Percentiles rank a stretch among this genome's conserved stretches.
Conservation (phyloP, 73 alveolate genomes). For the Tetrahymena borealis region DNA sequence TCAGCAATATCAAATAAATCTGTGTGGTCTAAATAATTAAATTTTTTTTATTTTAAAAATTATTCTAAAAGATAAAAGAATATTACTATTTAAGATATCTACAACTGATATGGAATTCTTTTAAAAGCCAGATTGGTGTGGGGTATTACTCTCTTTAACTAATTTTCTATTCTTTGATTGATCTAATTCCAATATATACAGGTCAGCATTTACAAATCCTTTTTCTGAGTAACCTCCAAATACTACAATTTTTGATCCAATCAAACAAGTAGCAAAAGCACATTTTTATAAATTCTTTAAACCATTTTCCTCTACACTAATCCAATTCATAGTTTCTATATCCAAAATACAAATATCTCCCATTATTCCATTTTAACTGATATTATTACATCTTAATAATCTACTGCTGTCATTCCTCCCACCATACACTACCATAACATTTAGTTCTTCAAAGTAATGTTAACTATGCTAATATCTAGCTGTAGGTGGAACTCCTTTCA, state of each 20-base stretch:
- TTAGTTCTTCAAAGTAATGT: constrained; percentile 63
- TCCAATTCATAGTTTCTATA: constrained; percentile 10
- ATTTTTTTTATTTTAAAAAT: background rate
- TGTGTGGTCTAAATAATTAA: background rate
- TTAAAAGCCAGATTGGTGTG: background rate
- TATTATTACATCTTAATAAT: background rate
- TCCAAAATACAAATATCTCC: constrained; percentile 38
- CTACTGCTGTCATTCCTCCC: constrained; percentile 79
- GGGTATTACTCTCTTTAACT: constrained; percentile 21
- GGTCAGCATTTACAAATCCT: constrained; percentile 32
- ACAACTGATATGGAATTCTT: background rate
- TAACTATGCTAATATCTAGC: constrained; percentile 82
- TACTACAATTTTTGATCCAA: constrained; percentile 25
- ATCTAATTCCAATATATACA: constrained; percentile 27
- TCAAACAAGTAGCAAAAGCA: constrained; percentile 8
- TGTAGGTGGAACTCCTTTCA: constrained; percentile 75
- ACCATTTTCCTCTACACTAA: constrained; percentile 12
- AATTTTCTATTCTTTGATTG: constrained; percentile 11
- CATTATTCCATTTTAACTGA: constrained; percentile 5
- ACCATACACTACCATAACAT: constrained; percentile 70
- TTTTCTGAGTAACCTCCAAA: constrained; percentile 39
- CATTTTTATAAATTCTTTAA: constrained; percentile 13
- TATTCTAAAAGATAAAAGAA: too few relatives aligned
- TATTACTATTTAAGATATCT: background rate
- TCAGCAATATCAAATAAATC: background rate